Evolutionary conservation across 495 filamentous ascomycete species (phyloP).

Genomic region (Daldinia childiae): DNA sequence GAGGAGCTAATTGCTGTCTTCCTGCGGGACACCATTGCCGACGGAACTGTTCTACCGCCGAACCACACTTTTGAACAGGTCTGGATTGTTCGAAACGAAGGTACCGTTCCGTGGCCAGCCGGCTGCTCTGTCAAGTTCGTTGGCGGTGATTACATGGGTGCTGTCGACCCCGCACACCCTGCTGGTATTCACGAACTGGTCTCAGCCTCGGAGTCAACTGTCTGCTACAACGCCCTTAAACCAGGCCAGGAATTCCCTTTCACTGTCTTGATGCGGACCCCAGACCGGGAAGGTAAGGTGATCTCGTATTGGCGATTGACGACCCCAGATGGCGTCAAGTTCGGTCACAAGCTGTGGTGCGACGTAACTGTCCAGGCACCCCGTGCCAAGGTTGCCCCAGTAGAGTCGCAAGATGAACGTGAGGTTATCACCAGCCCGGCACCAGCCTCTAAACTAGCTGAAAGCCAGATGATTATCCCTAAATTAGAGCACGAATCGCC

Average conservation of each 20-base stretch:
- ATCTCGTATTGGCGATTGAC: conserved; percentile 98
- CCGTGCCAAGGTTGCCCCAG: conserved; percentile 33
- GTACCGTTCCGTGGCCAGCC: conserved; percentile 80
- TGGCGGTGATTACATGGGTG: conserved; percentile 94
- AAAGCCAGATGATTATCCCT: conserved; percentile 94
- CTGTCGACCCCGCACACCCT: conserved; percentile 79
- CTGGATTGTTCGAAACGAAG: conserved; percentile 91
- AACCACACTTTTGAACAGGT: conserved; percentile 83
- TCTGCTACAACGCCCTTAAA: conserved; percentile 71
- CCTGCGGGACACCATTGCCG: conserved; percentile 77
- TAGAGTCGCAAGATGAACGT: conserved; percentile 21
- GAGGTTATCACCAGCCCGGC: conserved; percentile 13
- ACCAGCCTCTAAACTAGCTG: conserved; percentile 30
- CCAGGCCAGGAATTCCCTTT: conserved; percentile 81
- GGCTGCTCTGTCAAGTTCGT: conserved; percentile 92
- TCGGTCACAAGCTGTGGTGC: conserved; percentile 95
- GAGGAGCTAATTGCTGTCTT: conserved; percentile 75
- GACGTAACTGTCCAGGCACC: conserved; percentile 74
- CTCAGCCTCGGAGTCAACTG: conserved; percentile 81
- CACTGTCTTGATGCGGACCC: conserved; percentile 83
- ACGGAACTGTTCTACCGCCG: conserved; percentile 76
- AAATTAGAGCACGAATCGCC: conserved; percentile 96
- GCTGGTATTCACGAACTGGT: conserved; percentile 75
- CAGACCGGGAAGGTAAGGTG: conserved; percentile 71
- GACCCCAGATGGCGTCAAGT: conserved; percentile 78